Base-by-base conservation (phyloP, 2,329 filamentous ascomycete genomes). In the Penicillium sp. region DNA sequence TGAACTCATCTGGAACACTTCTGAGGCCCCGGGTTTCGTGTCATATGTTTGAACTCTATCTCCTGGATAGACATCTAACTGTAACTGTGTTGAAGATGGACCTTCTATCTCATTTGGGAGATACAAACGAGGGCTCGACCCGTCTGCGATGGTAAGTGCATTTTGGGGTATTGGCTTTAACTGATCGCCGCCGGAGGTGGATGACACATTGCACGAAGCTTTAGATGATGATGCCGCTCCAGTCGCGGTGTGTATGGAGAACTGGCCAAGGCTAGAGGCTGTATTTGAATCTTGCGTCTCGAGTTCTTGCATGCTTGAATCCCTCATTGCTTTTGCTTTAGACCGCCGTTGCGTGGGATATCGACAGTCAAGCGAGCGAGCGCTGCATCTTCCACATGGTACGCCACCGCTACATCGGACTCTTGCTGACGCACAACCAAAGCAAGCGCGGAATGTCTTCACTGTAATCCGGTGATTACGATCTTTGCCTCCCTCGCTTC, bases 371-470 rank as follows among this genome's bases (percentile, higher is more conserved):
- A 75, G 66, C 16, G 67, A 68, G 29, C 73, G 70, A 51, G 62
- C 64, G 39, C 67, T 68, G 55, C 73, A 76, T 16, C 73, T 69
- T 36, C 63, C 61, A 53, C 73, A 75, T 41, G 73, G 71, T 7
- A 56, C 60, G 13, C 70, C 70, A 6, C 73, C 73, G 49, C 70
- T 73, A 55, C 73, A 75, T 56, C 73, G 62, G 3, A 74, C 73
- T 61, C 73, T 65, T 30, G 73, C 73, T 11, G 68, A 64, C 27
- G 73, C 73, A 45, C 73, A 76, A 51, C 70, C 67, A 49, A 65
- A 73, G 47, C 73, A 76, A 3, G 73, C 73, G 36, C 73, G 66
- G 47, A 76, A 76, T 3, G 73, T 75, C 48, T 74, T 74, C 48
- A 74, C 68, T 2, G 72, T 76, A 48, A 76, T 75, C 3, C 73